Conservation (phyloP, 257 asterid species). For the Gentiana macrophylla region DNA sequence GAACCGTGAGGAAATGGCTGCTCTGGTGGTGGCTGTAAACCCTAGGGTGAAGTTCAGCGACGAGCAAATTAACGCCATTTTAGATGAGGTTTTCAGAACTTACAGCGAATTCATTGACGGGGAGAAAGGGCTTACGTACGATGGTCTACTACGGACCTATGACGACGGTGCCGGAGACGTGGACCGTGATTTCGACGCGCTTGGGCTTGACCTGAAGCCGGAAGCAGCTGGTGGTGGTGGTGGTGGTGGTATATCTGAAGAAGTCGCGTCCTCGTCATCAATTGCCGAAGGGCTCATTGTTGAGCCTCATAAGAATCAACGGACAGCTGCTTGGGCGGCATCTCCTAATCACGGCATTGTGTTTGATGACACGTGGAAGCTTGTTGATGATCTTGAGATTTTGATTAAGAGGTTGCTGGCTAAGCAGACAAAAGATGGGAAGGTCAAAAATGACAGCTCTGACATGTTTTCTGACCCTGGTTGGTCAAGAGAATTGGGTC, state of each 20-base stretch:
- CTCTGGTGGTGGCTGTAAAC: conserved; percentile 79
- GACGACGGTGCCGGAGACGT: conserved; percentile 99
- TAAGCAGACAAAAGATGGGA: conserved; percentile 69
- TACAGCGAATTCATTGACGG: conserved; percentile 79
- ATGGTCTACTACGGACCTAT: conserved; percentile 86
- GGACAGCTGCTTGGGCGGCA: conserved; percentile 97
- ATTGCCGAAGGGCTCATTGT: conserved; percentile 62
- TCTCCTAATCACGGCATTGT: conserved; percentile 93
- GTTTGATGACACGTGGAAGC: conserved; percentile 92
- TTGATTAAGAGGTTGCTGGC: conserved; percentile 55
- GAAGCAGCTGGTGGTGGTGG: conserved; percentile 16
- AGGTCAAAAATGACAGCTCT: conserved; percentile 65
- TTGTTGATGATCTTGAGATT: conserved; percentile 75
- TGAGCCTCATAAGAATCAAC: conserved; percentile 88
- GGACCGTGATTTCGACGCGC: conserved; percentile 91
- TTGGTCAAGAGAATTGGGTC: conserved; percentile 96
- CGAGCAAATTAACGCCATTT: conserved; percentile 85
- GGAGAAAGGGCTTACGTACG: conserved; percentile 75
- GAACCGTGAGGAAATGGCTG: conserved; percentile 89
- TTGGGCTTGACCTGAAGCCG: conserved; percentile 76
- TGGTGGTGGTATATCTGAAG: conserved; percentile 21
- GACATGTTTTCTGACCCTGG: conserved; percentile 84
- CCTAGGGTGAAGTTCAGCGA: conserved; percentile 92
- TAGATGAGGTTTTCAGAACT: conserved; percentile 86
- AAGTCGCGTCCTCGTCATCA: conserved; percentile 66